phyloP scores from a whole-genome alignment of 2,329 filamentous ascomycete species.

The Colletotrichum chlorophyti region DNA sequence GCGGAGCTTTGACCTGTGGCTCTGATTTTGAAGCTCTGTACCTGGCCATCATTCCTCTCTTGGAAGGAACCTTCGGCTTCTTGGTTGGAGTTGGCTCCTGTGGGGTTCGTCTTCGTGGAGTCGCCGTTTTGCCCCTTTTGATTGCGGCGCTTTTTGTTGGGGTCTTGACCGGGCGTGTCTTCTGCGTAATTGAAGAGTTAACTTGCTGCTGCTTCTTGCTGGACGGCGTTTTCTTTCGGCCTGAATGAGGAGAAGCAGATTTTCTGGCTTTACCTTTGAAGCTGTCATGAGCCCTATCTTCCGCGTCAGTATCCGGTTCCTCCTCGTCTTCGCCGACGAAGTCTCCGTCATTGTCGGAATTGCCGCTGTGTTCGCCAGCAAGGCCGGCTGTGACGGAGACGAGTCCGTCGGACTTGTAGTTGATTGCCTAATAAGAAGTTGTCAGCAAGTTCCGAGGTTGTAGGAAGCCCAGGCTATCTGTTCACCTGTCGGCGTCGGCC shows the following conservation, averaged over 20 bases:
- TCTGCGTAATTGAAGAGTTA: conserved; percentile 24
- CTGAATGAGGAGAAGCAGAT: conserved; percentile 14
- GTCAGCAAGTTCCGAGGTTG: background rate
- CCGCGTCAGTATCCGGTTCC: conserved; percentile 32
- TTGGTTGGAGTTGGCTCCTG: background rate
- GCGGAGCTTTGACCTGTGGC: background rate
- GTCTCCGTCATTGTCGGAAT: conserved; percentile 35
- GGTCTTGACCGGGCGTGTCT: background rate
- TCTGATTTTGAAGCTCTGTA: background rate
- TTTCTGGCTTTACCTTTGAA: conserved; percentile 26
- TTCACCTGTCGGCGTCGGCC: conserved; percentile 71
- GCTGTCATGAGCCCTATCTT: background rate
- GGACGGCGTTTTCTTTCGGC: background rate
- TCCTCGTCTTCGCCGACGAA: conserved; percentile 35
- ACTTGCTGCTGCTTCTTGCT: conserved; percentile 23
- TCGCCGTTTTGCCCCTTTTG: background rate
- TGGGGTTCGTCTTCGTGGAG: background rate
- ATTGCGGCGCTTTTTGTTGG: conserved; percentile 2
- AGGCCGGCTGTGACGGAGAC: conserved; percentile 23
- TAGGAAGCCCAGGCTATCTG: background rate
- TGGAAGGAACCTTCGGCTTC: background rate
- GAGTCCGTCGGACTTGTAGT: conserved; percentile 35
- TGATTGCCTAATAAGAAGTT: conserved; percentile 34
- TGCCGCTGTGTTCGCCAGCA: conserved; percentile 20
- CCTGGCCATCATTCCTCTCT: too few species aligned